Conservation (phyloP, 768 basidiomycete species). For the Suillus hirtellus region DNA sequence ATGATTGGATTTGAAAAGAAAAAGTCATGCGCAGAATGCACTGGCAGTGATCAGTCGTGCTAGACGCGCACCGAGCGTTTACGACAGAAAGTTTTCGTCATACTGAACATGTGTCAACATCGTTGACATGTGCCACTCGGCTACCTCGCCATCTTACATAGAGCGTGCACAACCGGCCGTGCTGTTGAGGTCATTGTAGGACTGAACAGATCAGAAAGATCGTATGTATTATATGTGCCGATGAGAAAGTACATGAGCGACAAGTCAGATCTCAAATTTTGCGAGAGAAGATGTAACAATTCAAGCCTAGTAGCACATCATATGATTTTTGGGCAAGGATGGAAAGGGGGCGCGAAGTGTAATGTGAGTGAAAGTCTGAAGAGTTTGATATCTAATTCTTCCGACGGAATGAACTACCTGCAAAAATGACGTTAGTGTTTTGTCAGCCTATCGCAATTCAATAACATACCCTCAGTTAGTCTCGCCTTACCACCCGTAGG, state of each 20-base stretch:
- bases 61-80: not conserved
- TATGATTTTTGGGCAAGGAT: not conserved
- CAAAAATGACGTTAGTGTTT: conserved; percentile 15
- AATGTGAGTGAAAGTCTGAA: not conserved
- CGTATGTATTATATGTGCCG: not conserved
- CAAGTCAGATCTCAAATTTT: conserved; percentile 6
- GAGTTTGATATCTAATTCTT: not conserved
- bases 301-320: conserved; percentile 39
- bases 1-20: not conserved
- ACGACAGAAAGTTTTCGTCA: not conserved
- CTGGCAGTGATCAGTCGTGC: not conserved
- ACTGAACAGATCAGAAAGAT: not conserved
- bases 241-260: conserved; percentile 5
- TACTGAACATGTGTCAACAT: not conserved
- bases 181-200: not conserved
- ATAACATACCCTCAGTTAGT: conserved; percentile 87
- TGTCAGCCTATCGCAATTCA: not conserved
- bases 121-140: no score
- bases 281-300: conserved; percentile 75
- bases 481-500: conserved; percentile 97
- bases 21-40: not conserved
- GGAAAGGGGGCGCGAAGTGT: not conserved
- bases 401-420: conserved; percentile 96
- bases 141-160: no score
- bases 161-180: no score